Conservation (phyloP, 345 rosid species). For the Brassica juncea region DNA sequence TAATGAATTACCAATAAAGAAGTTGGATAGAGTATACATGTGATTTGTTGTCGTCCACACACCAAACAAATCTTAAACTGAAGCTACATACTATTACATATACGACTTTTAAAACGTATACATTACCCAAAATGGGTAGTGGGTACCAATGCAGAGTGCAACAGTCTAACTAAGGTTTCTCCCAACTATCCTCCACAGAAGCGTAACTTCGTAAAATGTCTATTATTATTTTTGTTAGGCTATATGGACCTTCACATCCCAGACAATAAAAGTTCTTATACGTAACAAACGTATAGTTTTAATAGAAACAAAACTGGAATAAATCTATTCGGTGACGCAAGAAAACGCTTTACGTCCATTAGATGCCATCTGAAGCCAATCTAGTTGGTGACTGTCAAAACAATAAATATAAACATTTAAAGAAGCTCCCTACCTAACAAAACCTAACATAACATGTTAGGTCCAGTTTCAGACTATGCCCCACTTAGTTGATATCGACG, state of each 20-base stretch:
- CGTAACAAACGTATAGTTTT: not conserved
- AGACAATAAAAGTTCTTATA: not conserved
- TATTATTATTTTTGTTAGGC: not conserved
- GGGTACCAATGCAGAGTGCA: not conserved
- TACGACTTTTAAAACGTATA: not conserved
- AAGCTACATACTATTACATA: not conserved
- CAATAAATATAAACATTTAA: not conserved
- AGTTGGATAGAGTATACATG: constrained; percentile 24
- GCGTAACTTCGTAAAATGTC: not conserved
- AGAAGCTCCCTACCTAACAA: constrained; percentile 37
- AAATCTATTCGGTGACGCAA: constrained; percentile 1
- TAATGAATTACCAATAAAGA: not conserved
- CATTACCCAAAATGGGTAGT: constrained; percentile 12
- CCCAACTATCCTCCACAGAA: not conserved
- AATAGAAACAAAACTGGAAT: not conserved
- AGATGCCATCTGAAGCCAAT: constrained; percentile 22
- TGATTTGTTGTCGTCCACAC: constrained; percentile 22
- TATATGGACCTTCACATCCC: not conserved
- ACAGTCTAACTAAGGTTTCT: not conserved
- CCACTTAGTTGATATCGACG: constrained; percentile 33
- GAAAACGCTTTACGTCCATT: constrained; percentile 17
- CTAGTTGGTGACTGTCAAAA: constrained; percentile 12
- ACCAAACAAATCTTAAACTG: constrained; percentile 22
- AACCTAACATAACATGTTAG: constrained; percentile 30
- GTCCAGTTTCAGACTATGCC: constrained; percentile 27